Percentiles rank a stretch among this genome's conserved stretches.
Conservation (phyloP, 2,329 filamentous ascomycete species). For the Epichloe coenophiala region DNA sequence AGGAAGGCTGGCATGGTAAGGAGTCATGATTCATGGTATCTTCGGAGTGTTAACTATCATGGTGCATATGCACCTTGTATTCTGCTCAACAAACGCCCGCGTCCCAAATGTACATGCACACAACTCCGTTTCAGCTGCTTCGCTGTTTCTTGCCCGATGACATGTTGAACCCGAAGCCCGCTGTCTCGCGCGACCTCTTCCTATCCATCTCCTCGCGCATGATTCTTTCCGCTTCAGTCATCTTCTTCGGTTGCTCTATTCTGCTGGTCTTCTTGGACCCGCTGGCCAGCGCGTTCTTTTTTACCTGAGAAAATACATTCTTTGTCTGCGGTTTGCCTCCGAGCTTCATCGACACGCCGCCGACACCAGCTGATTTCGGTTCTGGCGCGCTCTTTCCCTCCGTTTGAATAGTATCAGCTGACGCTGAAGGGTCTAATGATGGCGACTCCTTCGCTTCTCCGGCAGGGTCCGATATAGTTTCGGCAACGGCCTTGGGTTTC, state of each 20-base stretch:
- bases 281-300: constrained; percentile 56
- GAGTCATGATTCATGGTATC: constrained; percentile 4
- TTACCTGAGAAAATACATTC: constrained; percentile 59
- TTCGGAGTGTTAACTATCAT: background rate
- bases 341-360: constrained; percentile 50
- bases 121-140: constrained; percentile 11
- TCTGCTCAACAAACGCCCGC: background rate
- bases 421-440: constrained; percentile 11
- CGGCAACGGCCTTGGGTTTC: constrained; percentile 18
- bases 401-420: constrained; percentile 5
- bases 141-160: constrained; percentile 39
- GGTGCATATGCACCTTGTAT: background rate
- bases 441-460: constrained; percentile 7
- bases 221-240: constrained; percentile 77
- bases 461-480: background rate
- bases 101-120: background rate
- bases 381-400: constrained; percentile 9
- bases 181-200: constrained; percentile 43
- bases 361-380: constrained; percentile 20
- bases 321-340: constrained; percentile 51
- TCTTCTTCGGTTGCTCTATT: constrained; percentile 58
- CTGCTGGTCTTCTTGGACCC: constrained; percentile 47
- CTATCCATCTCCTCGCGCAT: constrained; percentile 75
- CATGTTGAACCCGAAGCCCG: constrained; percentile 33
- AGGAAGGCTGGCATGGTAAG: background rate